Base-by-base conservation (phyloP, 1,139 yeast species). In the Pichia sp. region DNA sequence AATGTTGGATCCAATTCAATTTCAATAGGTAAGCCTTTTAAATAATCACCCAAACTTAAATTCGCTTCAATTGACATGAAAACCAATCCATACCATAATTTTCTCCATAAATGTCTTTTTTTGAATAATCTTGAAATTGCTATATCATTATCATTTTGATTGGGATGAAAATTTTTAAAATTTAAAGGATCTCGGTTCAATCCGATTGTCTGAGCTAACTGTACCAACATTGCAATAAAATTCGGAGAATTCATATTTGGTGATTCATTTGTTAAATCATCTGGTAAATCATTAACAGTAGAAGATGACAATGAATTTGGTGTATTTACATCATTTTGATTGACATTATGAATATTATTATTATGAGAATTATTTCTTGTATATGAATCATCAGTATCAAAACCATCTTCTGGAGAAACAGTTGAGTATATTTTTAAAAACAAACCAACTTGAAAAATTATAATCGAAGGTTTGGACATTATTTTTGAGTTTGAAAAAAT, bases 371-470 rank as follows among this genome's bases (percentile, higher is more conserved):
- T 25, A 39, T 51, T 55, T 36, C 51, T 58, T 1, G 58, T 54
- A 43, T 61, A 62, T 11, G 66, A 60, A 46, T 60, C 65, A 47
- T 65, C 69, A 29, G 65, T 51, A 43, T 64, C 67, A 47, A 67
- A 68, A 11, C 69, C 69, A 48, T 64, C 68, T 45, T 67, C 71
- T 2, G 70, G 69, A 9, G 69, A 63, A 42, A 61, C 50, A 12
- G 62, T 56, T 34, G 57, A 62, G 51, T 67, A 67, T 23, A 59
- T 51, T 41, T 63, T 63, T 39, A 67, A 55, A 40, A 55, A 61
- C 25, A 67, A 51, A 0, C 66, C 66, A 31, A 65, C 67, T 47
- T 67, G 71, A 39, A 67, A 60, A 30, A 64, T 65, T 20, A 60
- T 56, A 12, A 67, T 46, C 9, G 66, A 62, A 24, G 67, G 67